Evolutionary conservation across 345 rosid genomes (phyloP).

Genomic region (Diplotaxis tenuifolia): DNA sequence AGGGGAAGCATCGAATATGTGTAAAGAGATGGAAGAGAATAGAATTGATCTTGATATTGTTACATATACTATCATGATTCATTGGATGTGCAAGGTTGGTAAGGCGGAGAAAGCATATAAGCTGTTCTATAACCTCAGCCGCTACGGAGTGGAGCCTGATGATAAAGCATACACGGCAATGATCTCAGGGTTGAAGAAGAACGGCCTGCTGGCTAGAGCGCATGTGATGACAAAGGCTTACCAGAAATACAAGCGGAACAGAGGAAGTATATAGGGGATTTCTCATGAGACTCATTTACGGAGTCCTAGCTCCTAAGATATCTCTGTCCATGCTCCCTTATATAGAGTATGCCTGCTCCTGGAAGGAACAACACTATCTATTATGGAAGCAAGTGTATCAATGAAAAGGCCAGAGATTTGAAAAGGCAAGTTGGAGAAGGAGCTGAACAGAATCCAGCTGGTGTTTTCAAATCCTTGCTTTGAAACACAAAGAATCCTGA

Average conservation of each 20-base stretch:
- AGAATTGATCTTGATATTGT: conserved; percentile 33
- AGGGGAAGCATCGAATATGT: conserved; percentile 20
- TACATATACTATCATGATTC: conserved; percentile 39
- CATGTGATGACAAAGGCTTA: conserved; percentile 5
- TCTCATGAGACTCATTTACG: conserved; percentile 42
- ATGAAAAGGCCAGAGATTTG: conserved; percentile 46
- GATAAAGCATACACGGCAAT: conserved; percentile 8
- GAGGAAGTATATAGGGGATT: conserved; percentile 34
- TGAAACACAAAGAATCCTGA: conserved; percentile 44
- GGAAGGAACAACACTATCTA: conserved; percentile 49
- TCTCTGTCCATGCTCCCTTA: conserved; percentile 52
- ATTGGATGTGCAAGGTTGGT: conserved; percentile 38
- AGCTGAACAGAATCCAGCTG: conserved; percentile 42
- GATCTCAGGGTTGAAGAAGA: conserved; percentile 22
- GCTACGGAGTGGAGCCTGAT: conserved; percentile 21
- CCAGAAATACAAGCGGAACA: not conserved
- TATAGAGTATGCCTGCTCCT: conserved; percentile 63
- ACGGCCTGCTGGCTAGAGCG: conserved; percentile 21
- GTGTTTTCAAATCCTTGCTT: conserved; percentile 38
- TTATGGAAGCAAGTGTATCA: conserved; percentile 36
- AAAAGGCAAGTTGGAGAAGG: conserved; percentile 40
- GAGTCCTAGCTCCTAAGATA: conserved; percentile 47
- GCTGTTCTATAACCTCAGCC: conserved; percentile 14
- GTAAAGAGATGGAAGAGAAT: conserved; percentile 26
- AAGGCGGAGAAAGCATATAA: conserved; percentile 36